Base-by-base conservation (phyloP, 139 green algal species). In the Chlorella sp. region DNA sequence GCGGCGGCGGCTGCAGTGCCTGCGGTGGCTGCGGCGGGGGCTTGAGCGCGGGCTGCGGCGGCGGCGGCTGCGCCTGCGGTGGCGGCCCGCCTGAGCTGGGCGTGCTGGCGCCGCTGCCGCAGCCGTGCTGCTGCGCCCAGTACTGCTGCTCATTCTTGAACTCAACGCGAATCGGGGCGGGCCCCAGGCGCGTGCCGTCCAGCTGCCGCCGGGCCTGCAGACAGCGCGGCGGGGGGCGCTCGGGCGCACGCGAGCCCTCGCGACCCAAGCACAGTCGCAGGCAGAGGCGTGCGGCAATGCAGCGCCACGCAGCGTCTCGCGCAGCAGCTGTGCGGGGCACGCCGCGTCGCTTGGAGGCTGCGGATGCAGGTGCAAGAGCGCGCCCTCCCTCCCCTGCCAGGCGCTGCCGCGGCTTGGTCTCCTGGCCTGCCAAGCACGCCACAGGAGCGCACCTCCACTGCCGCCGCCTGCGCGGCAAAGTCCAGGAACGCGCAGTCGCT, bases 401-500 rank as follows among this genome's bases (percentile, higher is more conserved):
- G 9, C 40, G 6, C 41, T 45, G 65, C 43, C 65, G 17, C 17
- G 48, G 17, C 48, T 58, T 21, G 48, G 48, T 58, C 17, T 21
- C 48, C 48, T 21, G 17, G 17, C 48, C 17, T 58, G 17, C 48
- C 48, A 58, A 17, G 2, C 27, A 41, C 60, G 27, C 33, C 3
- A 21, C 60, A 48, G 3, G 3, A 5, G 17, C 67, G 38, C 31
- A 81, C 82, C 50, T 78, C 75, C 11, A 66, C 76, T 0, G 82
- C 82, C 5, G n/a, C 71, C 25, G 62, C 58, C 36, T 73, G 67
- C 5, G 42, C 63, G 2, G 58, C 61, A 35, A 83, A 89, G 62
- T 89, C 81, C 5, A 89, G 51, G 38, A 87, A 89, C 41, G 83
- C 83, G 75, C 84, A 89, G 74, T 72, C 69, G 42, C 64, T 76